phyloP scores from a whole-genome alignment of 2,329 filamentous ascomycete genomes.

The Magnaporthiopsis incrustans region DNA sequence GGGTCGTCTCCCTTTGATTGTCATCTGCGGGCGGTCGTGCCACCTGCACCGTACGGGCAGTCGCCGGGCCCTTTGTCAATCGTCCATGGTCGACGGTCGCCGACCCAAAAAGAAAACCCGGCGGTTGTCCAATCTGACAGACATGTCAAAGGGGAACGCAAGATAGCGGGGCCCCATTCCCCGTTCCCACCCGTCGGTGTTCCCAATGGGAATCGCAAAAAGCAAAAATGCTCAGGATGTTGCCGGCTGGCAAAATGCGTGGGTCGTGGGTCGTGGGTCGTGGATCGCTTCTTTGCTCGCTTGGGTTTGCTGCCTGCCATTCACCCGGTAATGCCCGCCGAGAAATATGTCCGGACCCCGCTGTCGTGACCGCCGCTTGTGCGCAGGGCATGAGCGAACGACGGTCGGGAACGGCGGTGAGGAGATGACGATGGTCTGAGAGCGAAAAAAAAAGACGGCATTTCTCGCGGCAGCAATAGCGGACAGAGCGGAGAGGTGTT shows the following conservation, averaged over 20 bases:
- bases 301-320: no score
- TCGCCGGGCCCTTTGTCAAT: no score
- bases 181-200: background rate
- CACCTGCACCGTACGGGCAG: no score
- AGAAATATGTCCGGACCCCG: no score
- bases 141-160: background rate
- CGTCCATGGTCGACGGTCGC: no score
- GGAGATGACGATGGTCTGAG: background rate
- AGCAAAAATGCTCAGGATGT: background rate
- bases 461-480: no score
- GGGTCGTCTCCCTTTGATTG: background rate
- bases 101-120: no score
- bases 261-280: no score
- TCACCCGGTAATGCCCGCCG: background rate
- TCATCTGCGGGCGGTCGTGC: background rate
- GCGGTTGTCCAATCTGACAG: background rate
- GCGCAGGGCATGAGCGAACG: no score
- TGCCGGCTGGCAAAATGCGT: background rate
- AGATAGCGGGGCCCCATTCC: background rate
- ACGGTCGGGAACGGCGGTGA: no score
- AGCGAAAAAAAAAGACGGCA: background rate
- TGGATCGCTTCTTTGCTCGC: no score
- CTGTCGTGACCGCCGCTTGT: no score
- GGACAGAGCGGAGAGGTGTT: background rate
- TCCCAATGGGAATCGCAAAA: background rate